A percentile compares a stretch with the other conserved stretches of the same genome.
Conservation (phyloP, 2,329 filamentous ascomycete species). For the Fusarium anguioides region DNA sequence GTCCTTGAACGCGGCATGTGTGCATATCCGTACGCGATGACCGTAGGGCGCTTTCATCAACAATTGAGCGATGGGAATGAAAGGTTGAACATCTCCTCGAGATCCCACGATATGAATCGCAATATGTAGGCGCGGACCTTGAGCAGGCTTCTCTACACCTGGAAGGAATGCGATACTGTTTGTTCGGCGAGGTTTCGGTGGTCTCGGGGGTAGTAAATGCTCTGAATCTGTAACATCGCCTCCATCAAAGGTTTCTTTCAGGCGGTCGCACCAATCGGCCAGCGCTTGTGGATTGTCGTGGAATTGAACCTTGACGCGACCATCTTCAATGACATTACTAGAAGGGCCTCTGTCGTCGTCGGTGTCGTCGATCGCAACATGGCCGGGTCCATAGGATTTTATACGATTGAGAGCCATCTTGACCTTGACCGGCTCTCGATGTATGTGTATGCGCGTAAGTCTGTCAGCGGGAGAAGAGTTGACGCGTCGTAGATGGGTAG, state of each 20-base stretch:
- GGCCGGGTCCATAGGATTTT: constrained; percentile 44
- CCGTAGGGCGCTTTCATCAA: constrained; percentile 52
- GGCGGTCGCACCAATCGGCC: constrained; percentile 43
- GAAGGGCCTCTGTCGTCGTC: constrained; percentile 36
- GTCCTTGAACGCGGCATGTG: constrained; percentile 63
- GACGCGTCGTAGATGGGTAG: background rate
- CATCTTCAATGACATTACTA: constrained; percentile 45
- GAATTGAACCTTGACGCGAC: constrained; percentile 48
- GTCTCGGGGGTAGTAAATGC: constrained; percentile 18
- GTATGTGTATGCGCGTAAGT: background rate
- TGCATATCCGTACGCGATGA: constrained; percentile 68
- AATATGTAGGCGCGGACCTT: constrained; percentile 45
- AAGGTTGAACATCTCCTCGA: constrained; percentile 60
- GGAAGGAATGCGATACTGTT: constrained; percentile 36
- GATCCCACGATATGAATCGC: constrained; percentile 51
- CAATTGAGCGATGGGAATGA: constrained; percentile 66
- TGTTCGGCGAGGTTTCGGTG: constrained; percentile 33
- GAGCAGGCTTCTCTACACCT: constrained; percentile 23
- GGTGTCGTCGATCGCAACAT: constrained; percentile 41
- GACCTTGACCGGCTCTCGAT: background rate
- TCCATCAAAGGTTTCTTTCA: constrained; percentile 27
- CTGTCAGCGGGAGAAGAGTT: background rate
- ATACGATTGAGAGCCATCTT: constrained; percentile 47
- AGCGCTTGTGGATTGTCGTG: constrained; percentile 45
- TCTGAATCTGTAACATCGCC: constrained; percentile 7